Evolutionary conservation across 2,329 filamentous ascomycete genomes (phyloP), one percentile per base, ranked within the genome.

Genomic region (Fusarium nodosum): DNA sequence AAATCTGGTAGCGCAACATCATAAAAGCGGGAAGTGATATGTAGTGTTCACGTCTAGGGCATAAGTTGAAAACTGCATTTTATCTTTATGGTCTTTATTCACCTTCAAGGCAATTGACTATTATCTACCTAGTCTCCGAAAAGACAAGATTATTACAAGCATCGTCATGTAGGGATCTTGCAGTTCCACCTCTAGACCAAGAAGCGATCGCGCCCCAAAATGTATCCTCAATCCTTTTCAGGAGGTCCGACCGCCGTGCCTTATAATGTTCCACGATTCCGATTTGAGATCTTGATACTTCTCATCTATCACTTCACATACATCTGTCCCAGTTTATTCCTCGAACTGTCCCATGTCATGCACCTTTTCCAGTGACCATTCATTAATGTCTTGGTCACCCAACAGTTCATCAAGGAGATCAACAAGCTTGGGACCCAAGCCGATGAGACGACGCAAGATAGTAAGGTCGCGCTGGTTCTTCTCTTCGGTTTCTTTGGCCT

Each of bases 321-420:
- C 20, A 18, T 22, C 7, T 7, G 10, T 41, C 38, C 12, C 20
- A 41, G 13, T 5, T 15, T 13, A 18, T 6, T 15, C 36, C 18
- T 36, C 9, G 12, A 11, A 28, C 8, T 46, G 11, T 6, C 45
- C 18, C 5, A 31, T 41, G 11, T 53, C 47, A 1, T 16, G 26
- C 22, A 60, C 8, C 24, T 42, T 53, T n/a, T 53, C 24, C 34
- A 20, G 20, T 2, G 39, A 9, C 55, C 44, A 66, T 18, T 22
- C 34, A 12, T 56, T 34, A 11, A 56, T 28, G 6, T 13, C 20
- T 11, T n/a, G 39, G 7, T 60, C 44, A 3, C 39, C 39, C 38
- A 66, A 18, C 11, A 16, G 12, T 7, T 13, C 22, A 4, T 65
- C 44, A 6, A 66, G 2, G 0, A 16, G 24, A 5, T 36, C 46